These are phyloP conservation scores for Nigrograna mackinnonii DNA, from an alignment of 2,329 filamentous ascomycete genomes.

Conservation along the genomic window DNA sequence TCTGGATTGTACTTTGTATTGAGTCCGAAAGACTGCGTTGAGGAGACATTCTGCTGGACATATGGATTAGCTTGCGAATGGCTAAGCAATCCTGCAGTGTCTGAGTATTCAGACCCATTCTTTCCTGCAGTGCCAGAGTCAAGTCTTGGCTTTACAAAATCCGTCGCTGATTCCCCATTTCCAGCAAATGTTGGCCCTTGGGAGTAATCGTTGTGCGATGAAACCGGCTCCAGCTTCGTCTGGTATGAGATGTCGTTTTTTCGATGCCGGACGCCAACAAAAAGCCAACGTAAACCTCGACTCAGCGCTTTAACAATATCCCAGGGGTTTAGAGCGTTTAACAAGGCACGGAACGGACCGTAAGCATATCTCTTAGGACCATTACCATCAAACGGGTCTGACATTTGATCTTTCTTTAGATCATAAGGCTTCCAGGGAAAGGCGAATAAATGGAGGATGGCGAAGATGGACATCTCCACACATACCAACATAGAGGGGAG, in stretches of 20 bases:
- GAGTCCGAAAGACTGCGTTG: conserved; percentile 12
- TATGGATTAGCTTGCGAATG: conserved; percentile 29
- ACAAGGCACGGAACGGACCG: conserved; percentile 66
- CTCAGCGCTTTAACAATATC: conserved; percentile 81
- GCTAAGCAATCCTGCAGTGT: conserved; percentile 23
- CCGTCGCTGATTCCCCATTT: conserved; percentile 20
- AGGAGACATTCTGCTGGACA: conserved; percentile 13
- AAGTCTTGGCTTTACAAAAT: conserved; percentile 10
- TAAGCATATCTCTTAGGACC: conserved; percentile 57
- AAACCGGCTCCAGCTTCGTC: conserved; percentile 32
- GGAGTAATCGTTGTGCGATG: conserved; percentile 17
- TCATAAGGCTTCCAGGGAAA: conserved; percentile 77
- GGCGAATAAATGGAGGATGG: conserved; percentile 78
- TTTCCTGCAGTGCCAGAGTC: conserved; percentile 10
- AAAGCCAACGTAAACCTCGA: conserved; percentile 78
- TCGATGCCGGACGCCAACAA: conserved; percentile 70
- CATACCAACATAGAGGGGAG: conserved; percentile 78
- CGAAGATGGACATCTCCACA: conserved; percentile 83
- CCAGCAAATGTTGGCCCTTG: conserved; percentile 26
- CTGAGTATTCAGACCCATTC: conserved; percentile 28
- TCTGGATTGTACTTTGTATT: conserved; percentile 16
- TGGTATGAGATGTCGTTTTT: conserved; percentile 46
- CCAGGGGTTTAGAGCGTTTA: conserved; percentile 78
- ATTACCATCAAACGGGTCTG: conserved; percentile 13
- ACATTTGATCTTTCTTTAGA: conserved; percentile 21